Evolutionary conservation across 1,139 yeast species (phyloP), one percentile per base, ranked within the genome.

Genomic region (Kluyveromyces sp.): DNA sequence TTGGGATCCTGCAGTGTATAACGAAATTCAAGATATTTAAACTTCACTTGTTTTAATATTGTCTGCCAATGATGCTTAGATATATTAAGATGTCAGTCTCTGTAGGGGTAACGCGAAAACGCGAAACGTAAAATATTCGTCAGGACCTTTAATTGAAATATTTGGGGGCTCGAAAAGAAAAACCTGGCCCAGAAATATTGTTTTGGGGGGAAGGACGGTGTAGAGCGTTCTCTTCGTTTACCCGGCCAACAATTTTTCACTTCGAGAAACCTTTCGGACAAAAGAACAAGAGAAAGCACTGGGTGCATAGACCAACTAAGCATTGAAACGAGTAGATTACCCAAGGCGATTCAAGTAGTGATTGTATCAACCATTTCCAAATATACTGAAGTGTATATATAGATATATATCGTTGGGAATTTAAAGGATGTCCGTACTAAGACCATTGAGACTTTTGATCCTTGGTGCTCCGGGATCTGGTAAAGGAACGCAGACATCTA

Each of bases 381-480:
- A 15, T 15, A 15, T 15, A 15, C 21, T 15, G 21, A 15, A 15
- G 21, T 15, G 32, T 7, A 30, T 7, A 30, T 30, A 30, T 8
- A 30, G 8, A 30, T 7, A 8, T 30, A 7, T 7, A 7, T 30
- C 7, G 32, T 30, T 30, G 8, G 10, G 32, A 8, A 1, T 30
- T 7, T 21, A 36, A 10, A 15, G 3, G 25, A 45, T 45, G 46
- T 41, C 45, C 4, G 36, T 10, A 32, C 29, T 46, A 36, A 58
- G 50, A 15, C 85, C 95, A 2, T 61, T 86, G 36, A 69, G 96
- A 53, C 66, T 88, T 39, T 70, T 89, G 34, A 70, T 89, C 7
- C 68, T 89, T 44, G 97, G 97, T 4, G 96, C 97, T 0, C 97
- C 97, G 0, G 97, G 97, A 0, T 76, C 96, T 1, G 97, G 97